Percentiles rank a stretch among this genome's conserved stretches.
Conservation (phyloP, 495 filamentous ascomycete species). For the Penicillium pulvis region DNA sequence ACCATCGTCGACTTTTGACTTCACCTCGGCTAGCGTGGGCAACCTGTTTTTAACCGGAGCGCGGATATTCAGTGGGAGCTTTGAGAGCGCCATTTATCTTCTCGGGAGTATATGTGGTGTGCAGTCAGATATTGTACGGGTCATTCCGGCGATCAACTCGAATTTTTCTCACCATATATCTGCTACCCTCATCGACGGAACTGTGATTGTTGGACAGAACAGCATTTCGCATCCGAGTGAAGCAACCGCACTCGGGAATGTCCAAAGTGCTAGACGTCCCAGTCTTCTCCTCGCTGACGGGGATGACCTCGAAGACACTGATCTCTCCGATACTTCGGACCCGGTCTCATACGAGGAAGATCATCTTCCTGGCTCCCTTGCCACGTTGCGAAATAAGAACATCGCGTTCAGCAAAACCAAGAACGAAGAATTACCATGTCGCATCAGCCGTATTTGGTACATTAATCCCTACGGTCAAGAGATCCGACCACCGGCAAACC, state of each 20-base stretch:
- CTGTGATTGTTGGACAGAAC: slow-evolving; percentile 87
- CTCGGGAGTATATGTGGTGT: slow-evolving; percentile 80
- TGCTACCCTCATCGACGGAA: slow-evolving; percentile 74
- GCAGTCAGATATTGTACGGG: slow-evolving; percentile 64
- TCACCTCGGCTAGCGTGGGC: slow-evolving; percentile 84
- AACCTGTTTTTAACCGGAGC: slow-evolving; percentile 91
- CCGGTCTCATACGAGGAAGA: slow-evolving; percentile 67
- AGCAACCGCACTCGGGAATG: slow-evolving; percentile 45
- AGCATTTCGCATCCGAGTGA: slow-evolving; percentile 83
- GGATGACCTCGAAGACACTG: slow-evolving; percentile 63
- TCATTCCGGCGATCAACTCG: slow-evolving; percentile 88
- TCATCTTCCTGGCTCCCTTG: slow-evolving; percentile 82
- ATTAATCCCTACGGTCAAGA: slow-evolving; percentile 96
- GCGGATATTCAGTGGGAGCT: slow-evolving; percentile 76
- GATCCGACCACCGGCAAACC: slow-evolving; percentile 79
- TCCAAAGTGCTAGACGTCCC: slow-evolving; percentile 34
- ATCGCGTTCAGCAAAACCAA: slow-evolving; percentile 75
- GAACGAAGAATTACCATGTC: slow-evolving; percentile 70
- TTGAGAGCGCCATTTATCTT: slow-evolving; percentile 81
- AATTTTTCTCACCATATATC: slow-evolving; percentile 95
- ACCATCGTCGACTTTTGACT: slow-evolving; percentile 80
- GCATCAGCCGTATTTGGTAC: slow-evolving; percentile 88
- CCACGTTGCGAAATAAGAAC: slow-evolving; percentile 74
- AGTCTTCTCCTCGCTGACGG: slow-evolving; percentile 48
- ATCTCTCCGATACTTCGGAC: slow-evolving; percentile 59